Percentiles rank a stretch among this genome's conserved stretches.
phyloP scores from a whole-genome alignment of 2,329 filamentous ascomycete species.

The Sclerotinia spermophila region DNA sequence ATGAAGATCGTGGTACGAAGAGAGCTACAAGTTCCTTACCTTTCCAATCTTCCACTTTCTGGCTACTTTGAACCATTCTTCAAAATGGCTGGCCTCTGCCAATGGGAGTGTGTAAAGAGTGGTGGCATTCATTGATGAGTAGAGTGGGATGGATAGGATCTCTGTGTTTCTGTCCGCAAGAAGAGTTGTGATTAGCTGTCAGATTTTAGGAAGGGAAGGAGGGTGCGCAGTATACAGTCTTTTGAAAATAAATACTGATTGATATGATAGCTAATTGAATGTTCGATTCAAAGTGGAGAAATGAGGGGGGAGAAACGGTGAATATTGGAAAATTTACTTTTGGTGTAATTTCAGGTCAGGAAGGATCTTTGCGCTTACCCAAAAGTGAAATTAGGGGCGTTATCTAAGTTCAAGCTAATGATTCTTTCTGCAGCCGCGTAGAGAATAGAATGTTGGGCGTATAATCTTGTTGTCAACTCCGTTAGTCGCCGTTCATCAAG shows the following conservation, averaged over 20 bases:
- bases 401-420: background rate
- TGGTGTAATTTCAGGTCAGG: background rate
- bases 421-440: background rate
- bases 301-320: background rate
- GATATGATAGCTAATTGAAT: background rate
- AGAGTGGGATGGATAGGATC: background rate
- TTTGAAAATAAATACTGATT: background rate
- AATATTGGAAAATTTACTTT: background rate
- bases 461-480: background rate
- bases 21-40: background rate
- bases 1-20: background rate
- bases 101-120: background rate
- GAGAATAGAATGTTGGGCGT: background rate
- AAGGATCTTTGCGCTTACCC: background rate
- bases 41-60: constrained; percentile 18
- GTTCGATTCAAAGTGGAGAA: no score
- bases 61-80: constrained; percentile 21
- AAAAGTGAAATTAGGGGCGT: background rate
- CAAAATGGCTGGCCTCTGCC: constrained; percentile 13
- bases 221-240: background rate
- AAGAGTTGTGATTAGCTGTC: background rate
- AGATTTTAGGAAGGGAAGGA: no score
- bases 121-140: background rate
- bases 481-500: background rate
- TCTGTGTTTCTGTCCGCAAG: background rate